phyloP scores from a whole-genome alignment of 768 basidiomycete species.

The Tulasnella sp. region DNA sequence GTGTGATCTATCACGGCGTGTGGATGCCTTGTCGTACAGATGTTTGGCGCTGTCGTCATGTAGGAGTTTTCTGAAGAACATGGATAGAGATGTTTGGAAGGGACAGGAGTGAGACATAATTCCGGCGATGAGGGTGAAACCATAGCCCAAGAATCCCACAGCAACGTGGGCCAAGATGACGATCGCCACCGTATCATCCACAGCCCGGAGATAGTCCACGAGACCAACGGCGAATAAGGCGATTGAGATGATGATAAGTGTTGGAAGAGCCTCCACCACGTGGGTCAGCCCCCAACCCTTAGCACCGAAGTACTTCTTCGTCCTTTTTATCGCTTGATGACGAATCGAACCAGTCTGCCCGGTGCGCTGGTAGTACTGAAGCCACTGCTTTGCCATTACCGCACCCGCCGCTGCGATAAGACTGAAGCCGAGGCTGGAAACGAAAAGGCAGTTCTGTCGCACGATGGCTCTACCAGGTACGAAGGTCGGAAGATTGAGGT shows the following conservation, averaged over 20 bases:
- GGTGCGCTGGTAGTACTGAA: neutral
- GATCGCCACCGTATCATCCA: neutral
- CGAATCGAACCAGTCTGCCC: neutral
- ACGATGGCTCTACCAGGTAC: neutral
- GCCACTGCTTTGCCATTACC: slow-evolving; percentile 1
- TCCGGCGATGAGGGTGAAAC: no score
- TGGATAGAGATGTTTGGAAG: no score
- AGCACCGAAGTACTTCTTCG: neutral
- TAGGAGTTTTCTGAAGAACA: no score
- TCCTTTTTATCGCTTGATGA: neutral
- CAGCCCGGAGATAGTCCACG: neutral
- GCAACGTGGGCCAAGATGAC: no score
- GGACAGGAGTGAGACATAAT: no score
- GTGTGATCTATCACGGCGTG: no score
- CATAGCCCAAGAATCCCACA: no score
- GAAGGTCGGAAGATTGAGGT: neutral
- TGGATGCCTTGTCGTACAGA: no score
- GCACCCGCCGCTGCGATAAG: neutral
- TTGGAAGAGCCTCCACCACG: neutral
- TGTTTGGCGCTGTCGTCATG: no score
- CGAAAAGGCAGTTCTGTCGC: neutral
- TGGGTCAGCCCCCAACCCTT: neutral
- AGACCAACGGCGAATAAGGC: neutral
- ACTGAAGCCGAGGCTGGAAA: neutral
- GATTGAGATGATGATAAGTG: neutral